A percentile compares a stretch with the other conserved stretches of the same genome.
These are phyloP conservation scores for Argentina anserina DNA, from an alignment of 306 rosid species.

Conservation along the genomic window DNA sequence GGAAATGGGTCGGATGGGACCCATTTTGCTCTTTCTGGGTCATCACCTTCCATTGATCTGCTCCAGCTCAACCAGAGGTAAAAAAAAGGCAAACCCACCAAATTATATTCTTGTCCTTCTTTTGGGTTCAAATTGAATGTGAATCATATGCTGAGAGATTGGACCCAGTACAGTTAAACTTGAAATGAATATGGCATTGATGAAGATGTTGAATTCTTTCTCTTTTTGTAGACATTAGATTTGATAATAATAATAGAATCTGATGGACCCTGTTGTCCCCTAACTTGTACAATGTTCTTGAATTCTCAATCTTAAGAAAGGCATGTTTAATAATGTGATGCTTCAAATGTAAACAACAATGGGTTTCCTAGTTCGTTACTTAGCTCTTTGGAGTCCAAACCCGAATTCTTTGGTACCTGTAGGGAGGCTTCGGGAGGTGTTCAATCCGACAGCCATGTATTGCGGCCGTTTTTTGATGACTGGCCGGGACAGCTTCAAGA, in stretches of 20 bases:
- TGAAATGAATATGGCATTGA: background rate
- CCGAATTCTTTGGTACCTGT: conserved; percentile 35
- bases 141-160: background rate
- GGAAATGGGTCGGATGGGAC: conserved; percentile 28
- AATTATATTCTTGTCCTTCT: background rate
- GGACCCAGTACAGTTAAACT: background rate
- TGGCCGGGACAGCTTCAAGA: conserved; percentile 79
- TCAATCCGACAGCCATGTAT: conserved; percentile 58
- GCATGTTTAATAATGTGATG: conserved; percentile 14
- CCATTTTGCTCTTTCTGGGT: conserved; percentile 32
- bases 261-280: conserved; percentile 2
- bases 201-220: background rate
- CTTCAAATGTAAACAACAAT: conserved; percentile 14
- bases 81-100: conserved; percentile 10
- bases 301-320: background rate
- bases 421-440: conserved; percentile 43
- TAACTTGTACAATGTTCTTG: background rate
- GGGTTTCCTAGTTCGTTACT: background rate
- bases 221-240: background rate
- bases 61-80: conserved; percentile 41
- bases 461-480: conserved; percentile 90
- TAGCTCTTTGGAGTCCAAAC: conserved; percentile 44
- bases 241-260: conserved; percentile 13
- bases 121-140: background rate
- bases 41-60: conserved; percentile 60